These are phyloP conservation scores for Aspergillus sp. DNA, from an alignment of 2,329 filamentous ascomycete genomes.

Conservation along the genomic window DNA sequence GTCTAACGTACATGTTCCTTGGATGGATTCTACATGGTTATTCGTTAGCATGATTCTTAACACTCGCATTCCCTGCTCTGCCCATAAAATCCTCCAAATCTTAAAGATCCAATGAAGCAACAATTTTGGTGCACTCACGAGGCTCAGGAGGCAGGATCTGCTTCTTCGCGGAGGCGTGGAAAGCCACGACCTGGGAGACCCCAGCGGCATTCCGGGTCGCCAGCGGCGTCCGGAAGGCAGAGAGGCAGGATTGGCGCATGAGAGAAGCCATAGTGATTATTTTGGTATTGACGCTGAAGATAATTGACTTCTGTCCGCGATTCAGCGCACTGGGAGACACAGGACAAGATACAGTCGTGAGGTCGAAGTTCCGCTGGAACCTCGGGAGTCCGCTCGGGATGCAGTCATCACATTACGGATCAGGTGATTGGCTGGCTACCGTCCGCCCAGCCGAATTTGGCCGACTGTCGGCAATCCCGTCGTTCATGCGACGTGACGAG, in stretches of 20 bases:
- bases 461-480: constrained; percentile 28
- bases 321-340: constrained; percentile 13
- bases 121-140: constrained; percentile 59
- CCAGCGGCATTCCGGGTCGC: constrained; percentile 34
- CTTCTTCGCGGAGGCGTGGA: constrained; percentile 79
- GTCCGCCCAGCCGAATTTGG: constrained; percentile 41
- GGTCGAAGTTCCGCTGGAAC: constrained; percentile 30
- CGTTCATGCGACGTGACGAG: background rate
- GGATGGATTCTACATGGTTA: constrained; percentile 61
- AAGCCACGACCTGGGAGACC: constrained; percentile 66
- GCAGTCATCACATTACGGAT: constrained; percentile 38
- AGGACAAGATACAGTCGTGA: constrained; percentile 20
- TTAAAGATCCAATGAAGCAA: background rate
- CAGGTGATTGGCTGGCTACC: constrained; percentile 35
- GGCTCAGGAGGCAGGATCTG: constrained; percentile 79
- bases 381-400: constrained; percentile 40
- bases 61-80: background rate
- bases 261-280: constrained; percentile 42
- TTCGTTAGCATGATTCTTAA: constrained; percentile 44
- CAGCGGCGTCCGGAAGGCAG: constrained; percentile 35
- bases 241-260: constrained; percentile 38
- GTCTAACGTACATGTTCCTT: constrained; percentile 67
- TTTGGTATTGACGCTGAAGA: constrained; percentile 15
- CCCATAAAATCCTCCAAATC: background rate
- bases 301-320: constrained; percentile 12